Evolutionary conservation across 2,329 filamentous ascomycete species (phyloP), one percentile per base, ranked within the genome.

Genomic region (Venturia pyrina): DNA sequence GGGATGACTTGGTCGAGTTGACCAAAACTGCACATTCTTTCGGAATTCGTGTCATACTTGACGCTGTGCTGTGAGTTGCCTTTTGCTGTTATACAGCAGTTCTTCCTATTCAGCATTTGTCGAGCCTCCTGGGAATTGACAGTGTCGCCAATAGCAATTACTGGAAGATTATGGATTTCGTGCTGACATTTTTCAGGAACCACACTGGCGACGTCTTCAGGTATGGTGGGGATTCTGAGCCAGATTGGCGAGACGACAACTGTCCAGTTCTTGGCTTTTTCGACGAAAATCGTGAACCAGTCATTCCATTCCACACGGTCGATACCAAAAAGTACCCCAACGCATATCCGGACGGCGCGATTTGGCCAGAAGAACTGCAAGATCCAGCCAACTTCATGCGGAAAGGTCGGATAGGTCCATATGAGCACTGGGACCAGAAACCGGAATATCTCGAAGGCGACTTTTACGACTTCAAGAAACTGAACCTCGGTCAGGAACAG

Each of bases 301-400:
- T 65, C 1, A 64, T 57, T 19, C n/a, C 21, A 19, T 59, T 59
- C 53, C 2, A 59, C 28, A 59, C 1, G 32, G 53, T 59, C 32
- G 53, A 59, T 21, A 32, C 37, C 32, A n/a, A 59, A 59, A 34
- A 37, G 28, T 59, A 59, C 24, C 53, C 53, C 5, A 43, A 59
- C 10, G 57, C 66, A 15, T 60, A 56, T 37, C 60, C 64, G 7
- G 63, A 70, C 46, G 69, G 65, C 43, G 70, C 69, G 3, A 68
- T 72, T 19, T 72, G 70, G 70, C 70, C 70, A 0, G 41, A 62
- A 8, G 70, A 72, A 62, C 57, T 72, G 19, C 70, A 72, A 43
- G 44, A 46, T 24, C 65, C 69, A 50, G 44, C 53, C 5, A 60
- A 40, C 19, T 65, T 65, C 40, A 65, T 40, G 34, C 53, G 63